phyloP scores from a whole-genome alignment of 441 rosid species.

The Melastoma candidum region DNA sequence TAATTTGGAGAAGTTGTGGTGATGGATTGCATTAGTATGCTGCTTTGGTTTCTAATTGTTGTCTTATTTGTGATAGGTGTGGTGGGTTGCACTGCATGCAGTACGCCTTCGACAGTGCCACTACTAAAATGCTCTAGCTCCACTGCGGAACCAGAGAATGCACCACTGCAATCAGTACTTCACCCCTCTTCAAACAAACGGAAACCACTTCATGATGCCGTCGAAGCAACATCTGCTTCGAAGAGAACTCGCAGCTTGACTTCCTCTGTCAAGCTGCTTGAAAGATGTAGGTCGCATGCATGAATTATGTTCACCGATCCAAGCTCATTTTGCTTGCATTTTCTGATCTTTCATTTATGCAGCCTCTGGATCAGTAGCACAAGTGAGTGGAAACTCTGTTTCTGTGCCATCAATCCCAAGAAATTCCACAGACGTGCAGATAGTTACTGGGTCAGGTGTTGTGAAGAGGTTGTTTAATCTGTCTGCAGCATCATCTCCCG shows the following conservation, averaged over 20 bases:
- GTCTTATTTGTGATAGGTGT: background rate
- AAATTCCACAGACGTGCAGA: constrained; percentile 10
- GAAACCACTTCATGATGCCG: constrained; percentile 21
- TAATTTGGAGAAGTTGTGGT: too few relatives aligned
- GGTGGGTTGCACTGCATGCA: constrained; percentile 27
- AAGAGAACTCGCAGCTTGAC: constrained; percentile 40
- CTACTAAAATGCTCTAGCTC: constrained; percentile 28
- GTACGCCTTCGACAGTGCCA: constrained; percentile 18
- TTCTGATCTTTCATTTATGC: constrained; percentile 2
- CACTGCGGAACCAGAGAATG: constrained; percentile 14
- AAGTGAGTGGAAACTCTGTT: constrained; percentile 16
- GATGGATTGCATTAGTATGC: too few relatives aligned
- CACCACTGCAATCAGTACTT: constrained; percentile 23
- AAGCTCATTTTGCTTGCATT: background rate
- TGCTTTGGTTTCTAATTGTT: too few relatives aligned
- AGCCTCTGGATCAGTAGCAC: constrained; percentile 15
- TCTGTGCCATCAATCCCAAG: constrained; percentile 15
- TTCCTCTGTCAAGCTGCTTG: constrained; percentile 19
- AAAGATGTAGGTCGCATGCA: constrained; percentile 25
- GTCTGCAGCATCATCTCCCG: constrained; percentile 25
- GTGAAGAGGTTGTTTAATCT: constrained; percentile 61
- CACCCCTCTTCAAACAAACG: constrained; percentile 43
- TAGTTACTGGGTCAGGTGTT: constrained; percentile 34
- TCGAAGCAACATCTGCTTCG: constrained; percentile 29
- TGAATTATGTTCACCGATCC: background rate